These are phyloP conservation scores for Alternaria infectoria DNA, from an alignment of 2,329 filamentous ascomycete genomes.

Conservation along the genomic window DNA sequence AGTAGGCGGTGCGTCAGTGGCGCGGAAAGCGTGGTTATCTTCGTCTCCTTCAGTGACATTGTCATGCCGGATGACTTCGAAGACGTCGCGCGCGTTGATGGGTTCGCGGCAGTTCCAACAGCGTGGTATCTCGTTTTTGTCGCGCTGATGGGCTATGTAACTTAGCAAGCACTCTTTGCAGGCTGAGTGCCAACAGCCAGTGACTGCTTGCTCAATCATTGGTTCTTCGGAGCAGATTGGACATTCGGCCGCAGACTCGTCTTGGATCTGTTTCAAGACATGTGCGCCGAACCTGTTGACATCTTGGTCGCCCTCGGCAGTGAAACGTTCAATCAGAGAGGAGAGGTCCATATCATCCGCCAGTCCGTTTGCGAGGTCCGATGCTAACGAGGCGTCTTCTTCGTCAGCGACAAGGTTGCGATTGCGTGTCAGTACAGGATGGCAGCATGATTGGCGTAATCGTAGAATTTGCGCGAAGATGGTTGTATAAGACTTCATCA, in stretches of 20 bases:
- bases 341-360: conserved; percentile 96
- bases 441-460: conserved; percentile 91
- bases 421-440: conserved; percentile 87
- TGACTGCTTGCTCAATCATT: conserved; percentile 93
- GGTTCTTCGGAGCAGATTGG: conserved; percentile 95
- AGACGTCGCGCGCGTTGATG: conserved; percentile 83
- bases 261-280: conserved; percentile 88
- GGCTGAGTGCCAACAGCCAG: conserved; percentile 96
- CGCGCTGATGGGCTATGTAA: conserved; percentile 85
- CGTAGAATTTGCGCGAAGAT: conserved; percentile 97
- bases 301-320: conserved; percentile 63
- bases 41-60: conserved; percentile 53
- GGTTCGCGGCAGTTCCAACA: conserved; percentile 91
- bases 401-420: conserved; percentile 85
- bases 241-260: conserved; percentile 86
- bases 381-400: conserved; percentile 77
- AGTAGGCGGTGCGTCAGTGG: conserved; percentile 32
- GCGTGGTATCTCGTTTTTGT: conserved; percentile 74
- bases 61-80: conserved; percentile 87
- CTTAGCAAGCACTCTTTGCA: conserved; percentile 92
- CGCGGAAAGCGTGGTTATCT: conserved; percentile 49
- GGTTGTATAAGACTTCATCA: conserved; percentile 94
- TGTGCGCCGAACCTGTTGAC: conserved; percentile 82
- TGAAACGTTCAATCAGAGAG: conserved; percentile 83
- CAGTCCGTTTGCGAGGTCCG: conserved; percentile 79